Base-by-base conservation (phyloP, 805 yeast genomes). In the Scheffersomyces coipomensis region DNA sequence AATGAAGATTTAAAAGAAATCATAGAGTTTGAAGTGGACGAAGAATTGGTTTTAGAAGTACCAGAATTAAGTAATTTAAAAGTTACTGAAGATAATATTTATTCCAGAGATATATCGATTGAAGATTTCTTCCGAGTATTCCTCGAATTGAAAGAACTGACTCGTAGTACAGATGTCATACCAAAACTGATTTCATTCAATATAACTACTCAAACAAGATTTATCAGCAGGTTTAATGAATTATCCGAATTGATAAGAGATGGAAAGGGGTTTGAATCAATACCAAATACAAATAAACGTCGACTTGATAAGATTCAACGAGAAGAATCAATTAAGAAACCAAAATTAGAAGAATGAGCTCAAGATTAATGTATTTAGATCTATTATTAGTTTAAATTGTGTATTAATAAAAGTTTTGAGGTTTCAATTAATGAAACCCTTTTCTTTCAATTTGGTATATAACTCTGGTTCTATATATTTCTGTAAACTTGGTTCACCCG, bases 381-480 rank as follows among this genome's bases (percentile, higher is more conserved):
- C 12, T 10, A 24, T 24, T 9, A 10, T 24, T 24, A 24, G 27
- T 10, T 24, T 24, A 24, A 10, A 8, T 9, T 24, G 10, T 24
- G 27, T 24, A 24, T 24, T 24, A 24, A 24, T 8, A 5, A 24
- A 11, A 24, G 12, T 6, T 5, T 9, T 5, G 27, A 24, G 6
- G 11, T 8, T 27, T 13, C 30, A 42, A 15, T 36, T 29, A 22
- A 60, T 30, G 13, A 77, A 38, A 0, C 83, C 85, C 31, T 71
- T 64, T 29, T 73, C 77, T 42, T 64, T 63, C 49, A 88, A 60
- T 46, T 76, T 75, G 6, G 67, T 66, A 46, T 72, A 77, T 15
- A 86, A 61, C 2, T 76, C 83, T 2, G 64, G 61, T 37, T 84
- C 95, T 19, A 90, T 75, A 52, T 83, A 88, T 47, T 80, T 80